Percentiles rank a stretch among this genome's conserved stretches.
These are phyloP conservation scores for Chlamydomonas schloesseri DNA, from an alignment of 139 green algal genomes.

Conservation along the genomic window DNA sequence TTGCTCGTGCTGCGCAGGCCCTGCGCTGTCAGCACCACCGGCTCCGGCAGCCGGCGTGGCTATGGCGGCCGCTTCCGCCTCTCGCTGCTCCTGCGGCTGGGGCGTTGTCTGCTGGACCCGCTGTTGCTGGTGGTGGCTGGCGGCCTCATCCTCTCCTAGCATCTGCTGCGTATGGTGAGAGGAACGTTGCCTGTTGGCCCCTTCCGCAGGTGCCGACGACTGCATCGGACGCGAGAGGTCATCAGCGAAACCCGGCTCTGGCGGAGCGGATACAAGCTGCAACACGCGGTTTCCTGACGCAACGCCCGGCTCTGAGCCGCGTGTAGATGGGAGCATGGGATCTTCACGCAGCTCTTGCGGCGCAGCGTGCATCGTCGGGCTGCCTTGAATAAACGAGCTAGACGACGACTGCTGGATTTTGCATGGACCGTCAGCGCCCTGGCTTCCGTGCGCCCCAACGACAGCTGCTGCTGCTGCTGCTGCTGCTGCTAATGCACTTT, in stretches of 20 bases:
- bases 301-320: not conserved
- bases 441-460: not conserved
- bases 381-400: constrained; percentile 7
- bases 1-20: too few species aligned
- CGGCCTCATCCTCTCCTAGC: constrained; percentile 7
- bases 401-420: constrained; percentile 13
- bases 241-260: too few species aligned
- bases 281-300: not conserved
- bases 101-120: not conserved
- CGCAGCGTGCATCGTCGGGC: not conserved
- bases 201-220: too few species aligned
- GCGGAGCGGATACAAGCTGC: not conserved
- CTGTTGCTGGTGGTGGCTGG: constrained; percentile 2
- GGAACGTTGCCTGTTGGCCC: too few species aligned
- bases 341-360: not conserved
- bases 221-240: not conserved
- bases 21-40: too few species aligned
- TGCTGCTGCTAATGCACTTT: not conserved
- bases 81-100: not conserved
- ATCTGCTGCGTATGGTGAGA: not conserved
- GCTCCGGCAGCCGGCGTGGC: too few species aligned
- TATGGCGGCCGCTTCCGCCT: too few species aligned
- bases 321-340: not conserved
- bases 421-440: too few species aligned
- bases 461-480: not conserved